Evolutionary conservation across 2,329 filamentous ascomycete genomes (phyloP).

Genomic region (Diaporthe nobilis): DNA sequence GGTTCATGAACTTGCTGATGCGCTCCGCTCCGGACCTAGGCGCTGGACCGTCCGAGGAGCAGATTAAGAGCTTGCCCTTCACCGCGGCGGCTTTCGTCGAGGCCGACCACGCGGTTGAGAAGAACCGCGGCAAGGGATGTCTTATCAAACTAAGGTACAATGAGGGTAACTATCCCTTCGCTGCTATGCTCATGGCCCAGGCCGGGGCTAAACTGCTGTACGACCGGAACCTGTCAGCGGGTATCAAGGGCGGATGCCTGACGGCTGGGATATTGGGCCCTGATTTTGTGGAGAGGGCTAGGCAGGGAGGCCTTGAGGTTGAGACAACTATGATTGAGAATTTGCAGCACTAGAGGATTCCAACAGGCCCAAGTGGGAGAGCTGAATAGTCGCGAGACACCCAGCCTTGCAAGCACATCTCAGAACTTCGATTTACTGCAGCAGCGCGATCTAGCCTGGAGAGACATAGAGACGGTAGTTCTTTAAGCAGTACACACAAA

Average conservation of each 20-base stretch:
- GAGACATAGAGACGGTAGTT: no score
- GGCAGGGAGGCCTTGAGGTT: conserved; percentile 23
- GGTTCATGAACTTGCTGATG: conserved; percentile 36
- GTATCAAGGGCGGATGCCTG: conserved; percentile 34
- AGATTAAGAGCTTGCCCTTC: conserved; percentile 39
- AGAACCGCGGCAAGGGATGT: conserved; percentile 19
- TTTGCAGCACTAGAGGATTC: neutral
- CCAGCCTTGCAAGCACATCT: no score
- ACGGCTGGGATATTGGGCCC: conserved; percentile 13
- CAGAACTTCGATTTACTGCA: no score
- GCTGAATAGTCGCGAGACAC: no score
- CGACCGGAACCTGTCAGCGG: conserved; percentile 35
- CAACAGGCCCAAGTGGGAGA: no score
- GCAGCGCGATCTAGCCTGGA: no score
- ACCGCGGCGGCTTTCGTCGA: conserved; percentile 38
- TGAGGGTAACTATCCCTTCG: conserved; percentile 18
- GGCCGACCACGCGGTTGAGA: conserved; percentile 29
- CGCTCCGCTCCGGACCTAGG: conserved; percentile 36
- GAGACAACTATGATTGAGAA: conserved; percentile 28
- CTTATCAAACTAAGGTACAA: conserved; percentile 27
- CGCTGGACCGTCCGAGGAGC: conserved; percentile 37
- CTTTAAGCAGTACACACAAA: no score
- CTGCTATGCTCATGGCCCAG: conserved; percentile 31
- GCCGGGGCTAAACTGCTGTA: conserved; percentile 35
- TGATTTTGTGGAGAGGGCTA: conserved; percentile 16